phyloP scores from a whole-genome alignment of 148 eudicot species.

The Fallopia convolvulus region DNA sequence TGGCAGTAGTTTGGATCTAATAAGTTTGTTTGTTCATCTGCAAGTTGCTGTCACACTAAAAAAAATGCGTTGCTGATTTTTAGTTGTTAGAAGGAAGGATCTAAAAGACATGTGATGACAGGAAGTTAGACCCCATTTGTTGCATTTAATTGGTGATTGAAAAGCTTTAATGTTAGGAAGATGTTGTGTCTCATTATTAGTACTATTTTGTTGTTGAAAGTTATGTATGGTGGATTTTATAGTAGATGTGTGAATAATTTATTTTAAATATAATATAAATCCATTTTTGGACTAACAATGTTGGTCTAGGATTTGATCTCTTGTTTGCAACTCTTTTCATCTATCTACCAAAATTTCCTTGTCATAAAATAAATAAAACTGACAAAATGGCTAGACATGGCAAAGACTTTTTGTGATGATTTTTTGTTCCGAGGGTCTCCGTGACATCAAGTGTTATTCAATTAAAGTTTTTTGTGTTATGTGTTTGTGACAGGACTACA shows the following conservation, averaged over 20 bases:
- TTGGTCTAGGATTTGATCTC: neutral
- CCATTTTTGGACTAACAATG: neutral
- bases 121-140: neutral
- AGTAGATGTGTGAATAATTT: neutral
- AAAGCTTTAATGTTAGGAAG: neutral
- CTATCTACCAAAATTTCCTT: neutral
- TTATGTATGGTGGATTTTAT: neutral
- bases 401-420: neutral
- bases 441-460: neutral
- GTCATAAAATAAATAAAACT: neutral
- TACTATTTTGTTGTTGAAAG: neutral
- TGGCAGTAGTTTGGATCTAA: neutral
- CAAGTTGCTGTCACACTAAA: too few relatives aligned
- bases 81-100: neutral
- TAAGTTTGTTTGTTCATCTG: too few relatives aligned
- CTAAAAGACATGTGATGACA: neutral
- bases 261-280: neutral
- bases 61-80: neutral
- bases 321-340: too few relatives aligned
- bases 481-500: slow-evolving; percentile 54
- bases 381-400: neutral
- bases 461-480: neutral
- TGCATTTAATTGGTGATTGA: neutral
- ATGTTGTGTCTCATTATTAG: neutral
- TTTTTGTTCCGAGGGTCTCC: neutral